Base-by-base conservation (phyloP, 805 yeast species). In the Zygosaccharomyces bisporus region DNA sequence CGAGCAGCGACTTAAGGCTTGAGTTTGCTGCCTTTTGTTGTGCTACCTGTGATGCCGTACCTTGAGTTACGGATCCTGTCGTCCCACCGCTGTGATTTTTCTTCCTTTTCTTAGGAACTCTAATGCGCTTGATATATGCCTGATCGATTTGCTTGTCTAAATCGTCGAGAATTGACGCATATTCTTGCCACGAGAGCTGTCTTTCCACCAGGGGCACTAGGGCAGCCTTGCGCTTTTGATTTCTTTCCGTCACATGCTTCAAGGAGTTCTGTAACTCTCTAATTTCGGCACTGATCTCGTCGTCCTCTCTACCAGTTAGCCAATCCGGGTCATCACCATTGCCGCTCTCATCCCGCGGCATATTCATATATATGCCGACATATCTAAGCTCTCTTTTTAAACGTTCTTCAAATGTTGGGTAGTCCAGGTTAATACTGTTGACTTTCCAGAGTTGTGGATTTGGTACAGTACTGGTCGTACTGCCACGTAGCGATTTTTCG, bases 141-240 rank as follows among this genome's bases (percentile, higher is more conserved):
- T 87, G 97, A 61, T 93, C 99, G 29, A 93, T 90, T 66, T 93
- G 99, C 63, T 91, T 93, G 63, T 93, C 97, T 53, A 93, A 72
- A 60, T 93, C 98, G 45, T 93, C 98, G 47, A 89, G 66, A 42
- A 93, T 90, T 9, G 91, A 84, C 46, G 82, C 73, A 63, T 87
- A 93, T 63, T 93, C 99, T 62, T 91, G 96, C 80, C 90, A 93
- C 20, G 97, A 96, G 56, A 93, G 73, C 55, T 86, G 95, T 52
- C 86, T 93, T 54, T 89, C 91, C 12, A 93, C 75, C 0, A 83
- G 56, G 0, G 95, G 95, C 19, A 81, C 67, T 29, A 93, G 59
- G 32, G 71, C 68, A 46, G 77, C 73, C 63, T 86, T 86, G 43
- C 91, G 72, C 48, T 75, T 77, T 45, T 80, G 75, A 62, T 93